Base-by-base conservation (phyloP, 2,329 filamentous ascomycete species). In the Coniochaeta hoffmannii region DNA sequence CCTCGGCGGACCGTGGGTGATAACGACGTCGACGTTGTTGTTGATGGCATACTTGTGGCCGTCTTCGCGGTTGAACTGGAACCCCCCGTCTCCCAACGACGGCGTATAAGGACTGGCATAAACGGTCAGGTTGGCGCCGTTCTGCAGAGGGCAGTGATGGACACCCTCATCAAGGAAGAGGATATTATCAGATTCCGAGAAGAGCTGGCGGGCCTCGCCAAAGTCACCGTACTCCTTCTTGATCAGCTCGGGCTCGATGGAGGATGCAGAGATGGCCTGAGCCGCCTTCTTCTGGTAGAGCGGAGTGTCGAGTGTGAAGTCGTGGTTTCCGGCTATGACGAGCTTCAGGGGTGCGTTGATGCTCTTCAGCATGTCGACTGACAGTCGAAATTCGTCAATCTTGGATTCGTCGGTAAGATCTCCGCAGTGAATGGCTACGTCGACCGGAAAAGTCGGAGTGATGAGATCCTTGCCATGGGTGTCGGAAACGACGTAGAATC, bases 21-120 rank as follows among this genome's bases (percentile, higher is more conserved):
- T 73, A 28, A 71, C 76, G 0, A 83, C 55, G 59, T 84, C 76
- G 1, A 71, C 66, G 0, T 60, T 66, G 0, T 60, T 66, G 0
- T 62, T 61, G 31, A 78, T 71, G 10, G 58, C 52, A 35, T 73
- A 76, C 3, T 63, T 53, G 60, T 80, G 79, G 0, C 66, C 65
- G 2, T 67, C 55, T 0, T 65, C 41, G 6, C 62, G 65, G 4
- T 56, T 54, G 61, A 81, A 83, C 56, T 80, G 76, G 55, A 81
- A 83, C 0, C 71, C 79, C 75, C 76, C 77, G 17, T 67, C 65
- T 4, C 73, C 72, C 2, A 66, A 63, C 0, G 70, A 72, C 0
- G 79, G 78, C 0, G 80, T 83, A 55, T 70, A 78, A 1, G 77
- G 78, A 57, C 78, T 82, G 3, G 80, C 78, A 53, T 77, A 83